Evolutionary conservation across 805 yeast genomes (phyloP), one percentile per base, ranked within the genome.

Genomic region (Danielia oregonensis): DNA sequence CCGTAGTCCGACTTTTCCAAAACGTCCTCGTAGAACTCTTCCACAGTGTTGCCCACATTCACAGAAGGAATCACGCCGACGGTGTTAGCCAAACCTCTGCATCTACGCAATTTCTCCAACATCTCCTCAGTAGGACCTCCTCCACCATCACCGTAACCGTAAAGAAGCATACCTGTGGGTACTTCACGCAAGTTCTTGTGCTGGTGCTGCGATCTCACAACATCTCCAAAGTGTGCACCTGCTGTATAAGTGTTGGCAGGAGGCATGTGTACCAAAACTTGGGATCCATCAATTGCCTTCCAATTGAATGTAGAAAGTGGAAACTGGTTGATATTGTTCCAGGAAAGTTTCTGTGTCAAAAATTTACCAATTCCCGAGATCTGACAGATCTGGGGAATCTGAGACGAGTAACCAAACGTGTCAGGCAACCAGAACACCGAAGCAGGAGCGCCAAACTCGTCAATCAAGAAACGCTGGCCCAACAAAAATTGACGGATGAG

Each of bases 71-170:
- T 72, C 30, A 74, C 70, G 3, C 91, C 94, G 10, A 82, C 82
- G 4, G 82, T 81, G 52, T 91, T 84, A 14, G 88, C 74, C 40
- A 89, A 59, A 11, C 97, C 97, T 52, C 97, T 75, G 56, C 91
- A 82, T 49, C 97, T 79, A 54, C 97, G 78, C 52, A 91, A 70
- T 56, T 87, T 89, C 55, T 93, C 97, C 43, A 91, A 52, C 95
- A 88, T 89, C 52, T 86, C 95, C 25, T 85, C 84, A 4, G 86
- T 81, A 29, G 98, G 97, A 6, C 98, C 98, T 44, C 98, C 98
- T 42, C 98, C 98, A 49, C 98, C 98, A 57, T 91, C 98, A 51
- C 98, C 98, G 50, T 84, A 81, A 25, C 98, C 98, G 50, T 76
- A 93, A 27, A 88, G 66, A 53, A 93, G 64, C 48, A 91, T 66